Evolutionary conservation across 2,329 filamentous ascomycete species (phyloP), one percentile per base, ranked within the genome.

Genomic region (Diplocarpon rosae): DNA sequence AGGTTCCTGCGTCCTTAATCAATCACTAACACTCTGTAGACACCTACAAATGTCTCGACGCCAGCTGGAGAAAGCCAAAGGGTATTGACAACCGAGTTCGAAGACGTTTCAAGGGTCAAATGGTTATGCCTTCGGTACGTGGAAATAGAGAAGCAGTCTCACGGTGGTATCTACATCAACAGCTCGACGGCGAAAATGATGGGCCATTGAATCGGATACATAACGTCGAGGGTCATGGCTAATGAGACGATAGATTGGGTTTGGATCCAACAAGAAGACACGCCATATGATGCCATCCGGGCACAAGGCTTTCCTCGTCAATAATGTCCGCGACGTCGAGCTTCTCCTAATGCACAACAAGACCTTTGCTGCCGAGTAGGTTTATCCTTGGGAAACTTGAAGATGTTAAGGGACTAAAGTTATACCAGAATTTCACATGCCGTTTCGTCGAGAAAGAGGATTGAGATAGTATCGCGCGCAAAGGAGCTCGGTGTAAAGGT

Each of bases 271-370:
- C 86, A 94, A 87, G 81, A 96, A 96, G 82, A 98, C 92, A 68
- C 83, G 86, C 66, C 90, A 93, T 80, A 83, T 96, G 83, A 94
- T 88, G 78, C 92, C 92, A 68, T 95, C 88, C 63, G 92, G 92
- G 74, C 90, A 96, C 85, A 96, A 95, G 83, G 86, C 90, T 59
- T 98, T 98, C 85, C 81, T 96, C 67, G 92, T 98, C 75, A 87
- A 83, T 83, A 98, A 98, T 80, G 71, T 79, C 71, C 79, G 83
- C 69, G 92, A 98, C 63, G 83, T 98, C 65, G 90, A 98, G 72
- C 84, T 98, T 55, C 83, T 98, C 65, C 78, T 98, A 64, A 98
- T 98, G 92, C 92, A 98, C 85, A 96, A 96, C 86, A 83, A 84
- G 69, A 94, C 88, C 71, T 95, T 86, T 74, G 92, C 92, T 68